Conservation (phyloP, 2,329 filamentous ascomycete genomes). For the Hymenoscyphus occultus region DNA sequence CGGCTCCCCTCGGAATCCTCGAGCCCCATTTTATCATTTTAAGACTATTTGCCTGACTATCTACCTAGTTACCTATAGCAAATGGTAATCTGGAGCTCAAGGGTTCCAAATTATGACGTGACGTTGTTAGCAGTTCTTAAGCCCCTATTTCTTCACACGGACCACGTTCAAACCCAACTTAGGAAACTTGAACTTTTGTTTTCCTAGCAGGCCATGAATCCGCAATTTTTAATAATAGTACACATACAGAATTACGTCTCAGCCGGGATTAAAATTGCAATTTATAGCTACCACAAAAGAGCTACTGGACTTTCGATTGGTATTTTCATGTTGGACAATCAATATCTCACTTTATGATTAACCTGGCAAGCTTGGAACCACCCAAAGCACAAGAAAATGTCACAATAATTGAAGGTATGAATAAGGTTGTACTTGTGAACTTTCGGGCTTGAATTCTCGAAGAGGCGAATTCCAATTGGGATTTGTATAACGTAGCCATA, state of each 20-base stretch:
- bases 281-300: too few species aligned
- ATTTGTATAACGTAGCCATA: neutral
- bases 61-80: slow-evolving; percentile 10
- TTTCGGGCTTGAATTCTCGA: neutral
- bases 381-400: neutral
- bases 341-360: neutral
- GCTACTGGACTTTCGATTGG: too few species aligned
- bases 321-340: neutral
- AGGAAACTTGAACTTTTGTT: neutral
- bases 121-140: neutral
- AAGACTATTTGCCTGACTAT: too few species aligned
- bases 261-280: too few species aligned
- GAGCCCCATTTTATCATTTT: neutral
- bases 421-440: neutral
- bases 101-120: neutral
- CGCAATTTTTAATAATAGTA: neutral
- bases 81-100: neutral
- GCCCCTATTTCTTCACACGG: slow-evolving; percentile 9
- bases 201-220: neutral
- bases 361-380: neutral
- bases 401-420: neutral
- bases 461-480: neutral
- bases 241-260: too few species aligned
- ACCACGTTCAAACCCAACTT: slow-evolving; percentile 8
- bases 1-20: slow-evolving; percentile 7